A percentile compares a stretch with the other conserved stretches of the same genome.
These are phyloP conservation scores for Cephaloascus albidus DNA, from an alignment of 805 yeast species.

Conservation along the genomic window DNA sequence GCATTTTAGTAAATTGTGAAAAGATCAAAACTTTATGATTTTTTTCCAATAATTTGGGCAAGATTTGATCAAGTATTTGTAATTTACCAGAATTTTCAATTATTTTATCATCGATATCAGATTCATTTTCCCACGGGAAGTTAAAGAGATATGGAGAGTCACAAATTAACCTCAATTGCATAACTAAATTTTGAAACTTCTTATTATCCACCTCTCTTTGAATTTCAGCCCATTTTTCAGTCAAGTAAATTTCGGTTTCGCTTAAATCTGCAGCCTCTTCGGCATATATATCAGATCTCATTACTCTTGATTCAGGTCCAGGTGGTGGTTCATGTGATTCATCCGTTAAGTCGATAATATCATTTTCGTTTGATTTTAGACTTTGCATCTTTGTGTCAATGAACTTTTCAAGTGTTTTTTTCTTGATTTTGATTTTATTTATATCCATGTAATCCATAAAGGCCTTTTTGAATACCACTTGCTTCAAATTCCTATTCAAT, in stretches of 20 bases:
- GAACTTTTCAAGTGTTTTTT: background rate
- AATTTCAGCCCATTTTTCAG: conserved; percentile 7
- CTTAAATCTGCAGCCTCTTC: background rate
- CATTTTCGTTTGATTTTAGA: background rate
- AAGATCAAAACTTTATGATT: conserved; percentile 74
- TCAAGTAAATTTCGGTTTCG: conserved; percentile 7
- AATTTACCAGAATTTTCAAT: conserved; percentile 64
- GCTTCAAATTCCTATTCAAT: conserved; percentile 32
- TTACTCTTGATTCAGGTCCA: background rate
- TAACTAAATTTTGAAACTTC: conserved; percentile 55
- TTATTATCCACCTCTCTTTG: conserved; percentile 29
- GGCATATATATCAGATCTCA: background rate
- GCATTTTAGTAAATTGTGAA: conserved; percentile 75
- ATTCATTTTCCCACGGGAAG: conserved; percentile 59
- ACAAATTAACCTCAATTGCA: conserved; percentile 81
- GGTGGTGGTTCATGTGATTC: background rate
- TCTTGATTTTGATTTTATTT: conserved; percentile 12
- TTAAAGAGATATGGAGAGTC: conserved; percentile 80
- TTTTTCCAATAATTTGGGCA: conserved; percentile 34
- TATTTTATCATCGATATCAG: conserved; percentile 17
- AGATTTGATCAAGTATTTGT: conserved; percentile 55
- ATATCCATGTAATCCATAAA: conserved; percentile 41
- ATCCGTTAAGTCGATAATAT: background rate
- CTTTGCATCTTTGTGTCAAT: background rate
- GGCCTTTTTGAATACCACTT: conserved; percentile 33